Conservation (phyloP, 2,329 filamentous ascomycete species). For the Aspergillus fructus region DNA sequence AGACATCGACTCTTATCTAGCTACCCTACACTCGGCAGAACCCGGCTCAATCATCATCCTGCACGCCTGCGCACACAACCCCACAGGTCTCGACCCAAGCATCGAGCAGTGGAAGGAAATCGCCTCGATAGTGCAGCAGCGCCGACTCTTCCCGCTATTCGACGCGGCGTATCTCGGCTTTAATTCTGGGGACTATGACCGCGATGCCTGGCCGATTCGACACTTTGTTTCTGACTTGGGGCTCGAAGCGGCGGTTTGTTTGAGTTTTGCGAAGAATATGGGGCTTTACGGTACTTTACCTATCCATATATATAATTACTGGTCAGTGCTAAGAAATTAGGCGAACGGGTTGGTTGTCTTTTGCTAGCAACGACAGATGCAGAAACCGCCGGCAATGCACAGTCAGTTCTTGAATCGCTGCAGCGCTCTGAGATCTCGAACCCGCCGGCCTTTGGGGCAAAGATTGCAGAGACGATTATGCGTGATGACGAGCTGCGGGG, state of each 20-base stretch:
- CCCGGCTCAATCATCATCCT: slow-evolving; percentile 80
- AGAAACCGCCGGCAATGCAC: slow-evolving; percentile 7
- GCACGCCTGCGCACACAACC: slow-evolving; percentile 95
- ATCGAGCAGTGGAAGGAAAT: slow-evolving; percentile 89
- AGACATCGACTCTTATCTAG: slow-evolving; percentile 22
- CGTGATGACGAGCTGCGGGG: slow-evolving; percentile 73
- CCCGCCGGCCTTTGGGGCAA: slow-evolving; percentile 86
- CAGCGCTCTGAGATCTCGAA: slow-evolving; percentile 80
- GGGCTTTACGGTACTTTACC: slow-evolving; percentile 27
- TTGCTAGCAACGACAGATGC: not conserved
- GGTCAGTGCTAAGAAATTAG: slow-evolving; percentile 3
- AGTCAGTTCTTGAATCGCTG: slow-evolving; percentile 15
- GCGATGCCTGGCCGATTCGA: slow-evolving; percentile 28
- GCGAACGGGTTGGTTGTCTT: slow-evolving; percentile 15
- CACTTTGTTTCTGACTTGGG: slow-evolving; percentile 62
- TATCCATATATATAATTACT: no score
- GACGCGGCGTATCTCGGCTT: slow-evolving; percentile 31
- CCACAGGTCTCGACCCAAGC: slow-evolving; percentile 90
- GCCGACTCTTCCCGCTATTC: slow-evolving; percentile 79
- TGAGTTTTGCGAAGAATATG: slow-evolving; percentile 60
- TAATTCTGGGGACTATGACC: slow-evolving; percentile 26
- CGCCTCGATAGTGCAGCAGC: slow-evolving; percentile 68
- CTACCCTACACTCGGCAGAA: slow-evolving; percentile 52
- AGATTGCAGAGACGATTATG: slow-evolving; percentile 76
- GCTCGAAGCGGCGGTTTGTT: slow-evolving; percentile 60